These are phyloP conservation scores for Ceratocystis ficicola DNA, from an alignment of 2,329 filamentous ascomycete species.

Conservation along the genomic window DNA sequence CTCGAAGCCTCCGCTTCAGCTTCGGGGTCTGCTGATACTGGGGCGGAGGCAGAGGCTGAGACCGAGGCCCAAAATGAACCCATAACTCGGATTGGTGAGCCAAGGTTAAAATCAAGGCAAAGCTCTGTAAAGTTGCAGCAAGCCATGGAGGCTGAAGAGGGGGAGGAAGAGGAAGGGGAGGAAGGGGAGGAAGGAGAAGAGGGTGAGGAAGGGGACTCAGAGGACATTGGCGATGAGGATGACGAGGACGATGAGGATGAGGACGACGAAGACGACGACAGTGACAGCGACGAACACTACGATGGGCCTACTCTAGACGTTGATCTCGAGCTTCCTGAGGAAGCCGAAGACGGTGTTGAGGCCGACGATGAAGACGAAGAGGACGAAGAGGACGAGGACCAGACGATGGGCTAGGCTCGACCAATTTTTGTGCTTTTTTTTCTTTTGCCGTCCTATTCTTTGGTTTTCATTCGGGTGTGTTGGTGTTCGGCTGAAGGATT, in stretches of 20 bases:
- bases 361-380: constrained; percentile 17
- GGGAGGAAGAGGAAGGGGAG: neutral
- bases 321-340: constrained; percentile 17
- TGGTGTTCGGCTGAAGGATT: no score
- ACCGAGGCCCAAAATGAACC: neutral
- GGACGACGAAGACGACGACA: constrained; percentile 22
- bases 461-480: no score
- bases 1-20: no score
- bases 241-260: constrained; percentile 24
- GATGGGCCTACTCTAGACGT: constrained; percentile 21
- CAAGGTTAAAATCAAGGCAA: neutral
- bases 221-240: constrained; percentile 20
- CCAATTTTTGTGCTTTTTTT: neutral
- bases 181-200: neutral
- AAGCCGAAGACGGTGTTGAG: constrained; percentile 22
- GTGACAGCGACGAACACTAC: constrained; percentile 10
- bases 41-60: neutral
- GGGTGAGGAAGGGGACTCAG: neutral
- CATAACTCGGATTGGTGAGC: neutral
- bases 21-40: no score
- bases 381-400: constrained; percentile 16
- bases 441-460: no score
- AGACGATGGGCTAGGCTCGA: constrained; percentile 9
- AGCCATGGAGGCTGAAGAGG: neutral
- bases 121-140: neutral